Conservation (phyloP, 176 grass and related monocot species). For the Oryza meyeriana region DNA sequence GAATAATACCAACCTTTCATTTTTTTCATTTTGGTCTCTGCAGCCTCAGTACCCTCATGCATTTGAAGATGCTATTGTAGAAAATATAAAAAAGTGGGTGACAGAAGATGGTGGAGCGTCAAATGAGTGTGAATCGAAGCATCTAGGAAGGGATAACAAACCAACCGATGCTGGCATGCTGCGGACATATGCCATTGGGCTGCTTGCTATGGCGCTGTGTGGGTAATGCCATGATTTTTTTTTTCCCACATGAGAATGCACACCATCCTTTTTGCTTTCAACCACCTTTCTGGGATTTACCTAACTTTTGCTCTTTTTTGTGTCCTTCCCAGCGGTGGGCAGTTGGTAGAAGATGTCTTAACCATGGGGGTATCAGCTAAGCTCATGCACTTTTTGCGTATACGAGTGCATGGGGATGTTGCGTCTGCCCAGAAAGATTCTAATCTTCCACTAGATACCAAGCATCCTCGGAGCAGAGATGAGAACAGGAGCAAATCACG, state of each 20-base stretch:
- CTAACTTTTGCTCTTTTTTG: constrained; percentile 5
- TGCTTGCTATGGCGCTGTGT: constrained; percentile 77
- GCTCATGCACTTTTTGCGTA: constrained; percentile 86
- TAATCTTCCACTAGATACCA: constrained; percentile 51
- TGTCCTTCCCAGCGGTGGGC: constrained; percentile 42
- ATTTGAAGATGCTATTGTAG: constrained; percentile 74
- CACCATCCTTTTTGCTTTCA: neutral
- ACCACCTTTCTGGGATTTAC: constrained; percentile 8
- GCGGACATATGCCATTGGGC: constrained; percentile 74
- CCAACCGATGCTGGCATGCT: constrained; percentile 71
- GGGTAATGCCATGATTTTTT: constrained; percentile 44
- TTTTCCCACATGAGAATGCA: neutral
- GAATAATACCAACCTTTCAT: neutral
- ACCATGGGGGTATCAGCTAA: constrained; percentile 76
- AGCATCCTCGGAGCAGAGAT: constrained; percentile 58
- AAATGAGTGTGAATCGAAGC: constrained; percentile 58
- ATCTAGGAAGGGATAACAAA: constrained; percentile 58
- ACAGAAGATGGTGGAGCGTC: constrained; percentile 43
- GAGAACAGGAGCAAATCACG: constrained; percentile 67
- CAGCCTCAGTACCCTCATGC: constrained; percentile 66
- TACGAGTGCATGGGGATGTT: constrained; percentile 63
- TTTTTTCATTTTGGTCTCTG: constrained; percentile 15
- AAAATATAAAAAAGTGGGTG: constrained; percentile 85
- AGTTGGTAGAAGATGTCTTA: constrained; percentile 80
- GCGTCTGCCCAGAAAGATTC: constrained; percentile 59